Evolutionary conservation across 192 early-diverging fungal species (phyloP).

Genomic region (Spinellus fusiger): DNA sequence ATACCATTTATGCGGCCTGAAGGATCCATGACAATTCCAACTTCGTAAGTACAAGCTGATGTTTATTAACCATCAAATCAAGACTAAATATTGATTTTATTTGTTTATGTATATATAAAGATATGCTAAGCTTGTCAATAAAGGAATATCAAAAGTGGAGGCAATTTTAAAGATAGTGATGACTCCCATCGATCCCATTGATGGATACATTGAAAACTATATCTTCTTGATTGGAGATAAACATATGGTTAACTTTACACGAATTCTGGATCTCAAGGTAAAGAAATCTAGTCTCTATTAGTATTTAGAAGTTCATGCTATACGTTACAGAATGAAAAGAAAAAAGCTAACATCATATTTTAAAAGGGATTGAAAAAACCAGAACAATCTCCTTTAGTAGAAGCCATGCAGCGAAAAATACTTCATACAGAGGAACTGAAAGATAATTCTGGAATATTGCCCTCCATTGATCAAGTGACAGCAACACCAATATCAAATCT

Average conservation of each 20-base stretch:
- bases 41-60: constrained; percentile 41
- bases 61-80: background rate
- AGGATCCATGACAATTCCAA: constrained; percentile 42
- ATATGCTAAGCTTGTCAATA: constrained; percentile 80
- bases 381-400: constrained; percentile 52
- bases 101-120: constrained; percentile 31
- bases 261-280: constrained; percentile 82
- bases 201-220: constrained; percentile 85
- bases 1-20: constrained; percentile 64
- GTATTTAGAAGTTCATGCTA: too few species aligned
- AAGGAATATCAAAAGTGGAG: constrained; percentile 76
- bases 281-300: background rate
- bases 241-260: constrained; percentile 63
- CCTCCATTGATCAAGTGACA: background rate
- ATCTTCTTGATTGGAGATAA: constrained; percentile 76
- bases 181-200: constrained; percentile 74
- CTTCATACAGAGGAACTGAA: constrained; percentile 30
- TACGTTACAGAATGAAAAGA: too few species aligned
- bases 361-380: constrained; percentile 45
- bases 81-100: constrained; percentile 4
- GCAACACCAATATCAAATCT: background rate
- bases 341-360: background rate
- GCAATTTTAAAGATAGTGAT: constrained; percentile 86
- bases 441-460: constrained; percentile 42
- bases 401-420: constrained; percentile 46